Percentiles rank a stretch among this genome's conserved stretches.
These are phyloP conservation scores for Sechiopsis laciniata DNA, from an alignment of 306 rosid genomes.

Conservation along the genomic window DNA sequence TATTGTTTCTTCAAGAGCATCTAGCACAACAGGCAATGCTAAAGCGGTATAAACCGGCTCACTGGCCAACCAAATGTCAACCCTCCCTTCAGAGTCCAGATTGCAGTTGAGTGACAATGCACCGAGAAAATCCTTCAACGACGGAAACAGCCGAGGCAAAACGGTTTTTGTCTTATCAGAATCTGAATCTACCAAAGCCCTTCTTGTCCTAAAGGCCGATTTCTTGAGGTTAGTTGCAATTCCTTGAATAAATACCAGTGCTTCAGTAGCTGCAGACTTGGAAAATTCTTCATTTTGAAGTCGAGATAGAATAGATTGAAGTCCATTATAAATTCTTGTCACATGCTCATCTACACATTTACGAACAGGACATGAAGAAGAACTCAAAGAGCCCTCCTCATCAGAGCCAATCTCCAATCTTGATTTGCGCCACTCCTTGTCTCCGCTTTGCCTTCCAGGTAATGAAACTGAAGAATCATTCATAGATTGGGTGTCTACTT, in stretches of 20 bases:
- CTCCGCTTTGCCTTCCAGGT: constrained; percentile 92
- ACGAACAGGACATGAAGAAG: constrained; percentile 65
- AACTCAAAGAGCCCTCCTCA: constrained; percentile 37
- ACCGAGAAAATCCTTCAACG: constrained; percentile 48
- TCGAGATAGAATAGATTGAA: constrained; percentile 49
- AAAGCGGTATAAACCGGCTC: constrained; percentile 59
- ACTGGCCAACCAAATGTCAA: constrained; percentile 59
- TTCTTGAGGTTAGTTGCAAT: constrained; percentile 40
- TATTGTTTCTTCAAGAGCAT: constrained; percentile 58
- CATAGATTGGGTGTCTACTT: constrained; percentile 45
- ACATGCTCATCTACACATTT: constrained; percentile 78
- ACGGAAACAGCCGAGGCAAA: constrained; percentile 46
- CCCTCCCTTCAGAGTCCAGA: constrained; percentile 46
- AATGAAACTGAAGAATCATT: constrained; percentile 54
- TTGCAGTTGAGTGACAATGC: constrained; percentile 54
- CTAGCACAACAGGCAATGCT: constrained; percentile 69
- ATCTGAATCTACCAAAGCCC: constrained; percentile 39
- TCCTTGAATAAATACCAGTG: constrained; percentile 44
- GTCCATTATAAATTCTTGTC: constrained; percentile 61
- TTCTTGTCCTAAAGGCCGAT: constrained; percentile 66
- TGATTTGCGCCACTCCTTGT: constrained; percentile 82
- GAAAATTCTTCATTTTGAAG: constrained; percentile 48
- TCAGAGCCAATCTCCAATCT: constrained; percentile 68
- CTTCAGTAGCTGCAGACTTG: constrained; percentile 45
- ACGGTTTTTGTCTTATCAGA: constrained; percentile 29